These are phyloP conservation scores for Plantago major DNA, from an alignment of 257 asterid genomes.

Conservation along the genomic window DNA sequence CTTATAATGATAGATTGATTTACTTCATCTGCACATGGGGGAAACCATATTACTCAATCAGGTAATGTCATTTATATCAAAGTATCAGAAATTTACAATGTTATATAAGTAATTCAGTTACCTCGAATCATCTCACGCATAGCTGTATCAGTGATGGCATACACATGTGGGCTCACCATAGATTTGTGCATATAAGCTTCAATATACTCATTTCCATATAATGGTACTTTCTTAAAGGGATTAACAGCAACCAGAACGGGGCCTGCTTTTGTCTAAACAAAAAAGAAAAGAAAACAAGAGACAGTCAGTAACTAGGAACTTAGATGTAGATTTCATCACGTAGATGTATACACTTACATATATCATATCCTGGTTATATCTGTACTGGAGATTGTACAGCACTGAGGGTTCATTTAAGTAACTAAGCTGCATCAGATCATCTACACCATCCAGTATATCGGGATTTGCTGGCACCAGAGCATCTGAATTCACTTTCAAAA, in stretches of 20 bases:
- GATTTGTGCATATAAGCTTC: slow-evolving; percentile 84
- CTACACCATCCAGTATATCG: slow-evolving; percentile 94
- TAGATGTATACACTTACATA: slow-evolving; percentile 53
- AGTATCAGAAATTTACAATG: slow-evolving; percentile 13
- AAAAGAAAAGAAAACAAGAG: slow-evolving; percentile 24
- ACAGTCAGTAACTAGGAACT: slow-evolving; percentile 20
- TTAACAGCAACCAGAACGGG: slow-evolving; percentile 95
- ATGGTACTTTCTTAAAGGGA: slow-evolving; percentile 81
- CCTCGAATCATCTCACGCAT: slow-evolving; percentile 98
- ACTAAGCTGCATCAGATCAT: slow-evolving; percentile 96
- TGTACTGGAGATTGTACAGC: slow-evolving; percentile 79
- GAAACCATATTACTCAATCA: slow-evolving; percentile 27
- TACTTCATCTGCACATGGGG: slow-evolving; percentile 79
- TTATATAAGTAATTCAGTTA: slow-evolving; percentile 24
- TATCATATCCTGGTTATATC: slow-evolving; percentile 80
- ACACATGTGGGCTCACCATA: slow-evolving; percentile 77
- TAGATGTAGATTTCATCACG: slow-evolving; percentile 12
- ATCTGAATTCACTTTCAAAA: slow-evolving; percentile 66
- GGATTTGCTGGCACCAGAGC: slow-evolving; percentile 83
- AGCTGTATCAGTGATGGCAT: slow-evolving; percentile 94
- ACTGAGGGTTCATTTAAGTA: slow-evolving; percentile 96
- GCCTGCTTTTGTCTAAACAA: slow-evolving; percentile 91
- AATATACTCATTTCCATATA: slow-evolving; percentile 70
- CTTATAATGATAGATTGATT: slow-evolving; percentile 97
- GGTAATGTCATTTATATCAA: slow-evolving; percentile 16